Conservation (phyloP, 2,329 filamentous ascomycete genomes). For the Cercospora sesami region DNA sequence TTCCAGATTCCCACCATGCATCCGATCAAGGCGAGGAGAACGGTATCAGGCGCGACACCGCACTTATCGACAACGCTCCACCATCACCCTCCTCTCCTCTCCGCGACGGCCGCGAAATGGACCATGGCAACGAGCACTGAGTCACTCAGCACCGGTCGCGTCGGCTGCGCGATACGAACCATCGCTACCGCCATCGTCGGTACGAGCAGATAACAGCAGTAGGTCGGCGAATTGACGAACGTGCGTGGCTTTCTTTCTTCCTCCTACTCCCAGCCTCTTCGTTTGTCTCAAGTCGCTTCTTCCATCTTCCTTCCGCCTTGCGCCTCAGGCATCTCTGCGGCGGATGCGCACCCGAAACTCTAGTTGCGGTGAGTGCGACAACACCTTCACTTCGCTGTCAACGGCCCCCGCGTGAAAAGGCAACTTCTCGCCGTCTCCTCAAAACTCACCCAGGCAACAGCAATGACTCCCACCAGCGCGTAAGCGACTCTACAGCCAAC, state of each 20-base stretch:
- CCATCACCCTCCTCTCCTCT: neutral
- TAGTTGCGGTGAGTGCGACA: conserved; percentile 5
- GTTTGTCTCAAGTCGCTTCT: neutral
- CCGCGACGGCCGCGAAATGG: neutral
- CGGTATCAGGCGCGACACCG: neutral
- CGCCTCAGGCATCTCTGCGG: conserved; percentile 1
- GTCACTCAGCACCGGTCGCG: neutral
- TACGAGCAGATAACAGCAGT: neutral
- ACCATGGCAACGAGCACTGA: neutral
- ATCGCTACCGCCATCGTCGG: neutral
- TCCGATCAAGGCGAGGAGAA: neutral
- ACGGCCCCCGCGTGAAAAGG: neutral
- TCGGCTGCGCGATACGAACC: neutral
- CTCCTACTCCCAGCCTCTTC: neutral
- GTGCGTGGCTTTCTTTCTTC: neutral
- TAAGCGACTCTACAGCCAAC: conserved; percentile 9
- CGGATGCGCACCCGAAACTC: neutral
- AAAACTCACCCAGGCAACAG: neutral
- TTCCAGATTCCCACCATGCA: neutral
- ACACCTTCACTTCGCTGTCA: conserved; percentile 4
- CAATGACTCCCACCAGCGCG: conserved; percentile 6
- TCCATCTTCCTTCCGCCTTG: neutral
- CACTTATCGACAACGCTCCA: neutral
- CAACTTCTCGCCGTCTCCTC: neutral
- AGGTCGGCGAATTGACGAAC: neutral